phyloP scores from a whole-genome alignment of 1,139 yeast species.

The Saccharomyces hybrid region DNA sequence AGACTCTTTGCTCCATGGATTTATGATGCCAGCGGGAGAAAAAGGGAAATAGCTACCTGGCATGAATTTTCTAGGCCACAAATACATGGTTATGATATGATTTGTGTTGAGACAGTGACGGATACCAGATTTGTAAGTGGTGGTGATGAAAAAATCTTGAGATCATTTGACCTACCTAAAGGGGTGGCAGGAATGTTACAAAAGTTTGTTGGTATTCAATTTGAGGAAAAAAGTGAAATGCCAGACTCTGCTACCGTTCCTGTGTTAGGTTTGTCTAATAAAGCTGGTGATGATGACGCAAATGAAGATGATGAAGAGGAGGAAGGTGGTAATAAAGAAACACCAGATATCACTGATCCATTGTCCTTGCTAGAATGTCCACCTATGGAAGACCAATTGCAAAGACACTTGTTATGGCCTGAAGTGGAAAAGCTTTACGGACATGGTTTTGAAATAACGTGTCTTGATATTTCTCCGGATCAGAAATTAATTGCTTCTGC shows the following conservation, averaged over 20 bases:
- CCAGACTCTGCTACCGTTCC: constrained; percentile 84
- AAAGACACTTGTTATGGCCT: constrained; percentile 89
- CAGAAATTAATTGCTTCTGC: constrained; percentile 73
- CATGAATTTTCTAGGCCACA: constrained; percentile 95
- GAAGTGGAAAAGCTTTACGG: constrained; percentile 93
- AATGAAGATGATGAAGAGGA: constrained; percentile 39
- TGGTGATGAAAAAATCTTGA: constrained; percentile 88
- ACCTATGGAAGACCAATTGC: constrained; percentile 84
- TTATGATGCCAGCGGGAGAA: constrained; percentile 27
- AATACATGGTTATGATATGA: constrained; percentile 97
- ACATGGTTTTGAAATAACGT: constrained; percentile 90
- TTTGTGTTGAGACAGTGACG: constrained; percentile 61
- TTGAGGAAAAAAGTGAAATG: constrained; percentile 21
- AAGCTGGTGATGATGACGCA: constrained; percentile 55
- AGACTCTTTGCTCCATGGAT: constrained; percentile 67
- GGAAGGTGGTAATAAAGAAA: constrained; percentile 36
- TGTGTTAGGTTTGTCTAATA: constrained; percentile 88
- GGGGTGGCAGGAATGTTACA: constrained; percentile 60
- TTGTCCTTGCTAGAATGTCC: constrained; percentile 43
- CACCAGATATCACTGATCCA: constrained; percentile 36
- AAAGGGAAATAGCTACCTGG: constrained; percentile 44
- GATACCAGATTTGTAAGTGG: constrained; percentile 74
- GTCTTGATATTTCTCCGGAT: constrained; percentile 65
- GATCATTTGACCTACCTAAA: constrained; percentile 87
- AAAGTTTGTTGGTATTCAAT: constrained; percentile 44